phyloP scores from a whole-genome alignment of 495 filamentous ascomycete species.

The Aspergillus steynii region DNA sequence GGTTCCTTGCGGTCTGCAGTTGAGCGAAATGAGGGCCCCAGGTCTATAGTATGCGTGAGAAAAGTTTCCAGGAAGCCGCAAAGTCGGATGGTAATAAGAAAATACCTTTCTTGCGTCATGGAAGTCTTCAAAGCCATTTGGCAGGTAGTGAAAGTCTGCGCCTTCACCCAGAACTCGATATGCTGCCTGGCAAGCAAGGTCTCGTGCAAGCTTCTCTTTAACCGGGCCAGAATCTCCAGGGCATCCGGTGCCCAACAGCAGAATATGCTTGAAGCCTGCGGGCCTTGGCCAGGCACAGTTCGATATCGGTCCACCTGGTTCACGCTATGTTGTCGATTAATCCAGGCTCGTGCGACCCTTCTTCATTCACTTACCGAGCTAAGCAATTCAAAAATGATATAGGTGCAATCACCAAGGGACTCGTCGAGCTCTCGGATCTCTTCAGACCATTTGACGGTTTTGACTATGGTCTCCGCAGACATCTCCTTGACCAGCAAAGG shows the following conservation, averaged over 20 bases:
- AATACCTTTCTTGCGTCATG: slow-evolving; percentile 12
- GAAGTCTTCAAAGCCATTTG: slow-evolving; percentile 14
- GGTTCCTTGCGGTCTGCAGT: slow-evolving; percentile 1
- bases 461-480: slow-evolving; percentile 9
- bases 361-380: slow-evolving; percentile 9
- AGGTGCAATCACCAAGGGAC: slow-evolving; percentile 14
- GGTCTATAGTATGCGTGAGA: slow-evolving; percentile 4
- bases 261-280: slow-evolving; percentile 9
- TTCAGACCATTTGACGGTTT: slow-evolving; percentile 10
- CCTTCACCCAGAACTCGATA: background rate
- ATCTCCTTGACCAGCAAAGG: slow-evolving; percentile 8
- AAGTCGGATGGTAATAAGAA: background rate
- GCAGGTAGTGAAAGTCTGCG: background rate
- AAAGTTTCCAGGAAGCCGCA: background rate
- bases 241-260: slow-evolving; percentile 14
- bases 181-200: slow-evolving; percentile 7
- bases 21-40: slow-evolving; percentile 7
- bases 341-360: background rate
- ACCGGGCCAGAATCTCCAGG: slow-evolving; percentile 10
- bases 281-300: slow-evolving; percentile 15
- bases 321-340: slow-evolving; percentile 7
- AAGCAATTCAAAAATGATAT: slow-evolving; percentile 14
- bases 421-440: background rate
- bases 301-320: slow-evolving; percentile 5
- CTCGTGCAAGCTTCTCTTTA: slow-evolving; percentile 9